phyloP scores from a whole-genome alignment of 805 yeast species.

The Kodamaea neixiangensis region DNA sequence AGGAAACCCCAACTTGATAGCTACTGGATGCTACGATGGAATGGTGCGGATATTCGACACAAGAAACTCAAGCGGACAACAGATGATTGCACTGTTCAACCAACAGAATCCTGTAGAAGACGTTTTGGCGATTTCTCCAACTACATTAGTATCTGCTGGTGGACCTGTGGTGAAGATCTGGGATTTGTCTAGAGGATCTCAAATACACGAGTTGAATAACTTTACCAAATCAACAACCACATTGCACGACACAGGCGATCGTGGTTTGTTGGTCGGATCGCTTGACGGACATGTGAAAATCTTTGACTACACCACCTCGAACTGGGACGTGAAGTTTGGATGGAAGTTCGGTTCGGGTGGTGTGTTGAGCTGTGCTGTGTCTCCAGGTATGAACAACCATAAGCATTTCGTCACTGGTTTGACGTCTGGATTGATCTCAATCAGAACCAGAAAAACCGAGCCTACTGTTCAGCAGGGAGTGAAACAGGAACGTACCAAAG shows the following conservation, averaged over 20 bases:
- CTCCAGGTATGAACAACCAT: constrained; percentile 62
- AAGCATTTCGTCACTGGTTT: constrained; percentile 90
- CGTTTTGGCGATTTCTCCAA: constrained; percentile 69
- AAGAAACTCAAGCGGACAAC: constrained; percentile 44
- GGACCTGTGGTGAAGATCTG: constrained; percentile 84
- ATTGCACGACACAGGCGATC: constrained; percentile 68
- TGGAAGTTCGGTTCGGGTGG: constrained; percentile 94
- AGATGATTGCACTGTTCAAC: constrained; percentile 63
- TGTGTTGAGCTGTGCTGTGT: constrained; percentile 83
- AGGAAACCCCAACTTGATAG: constrained; percentile 71
- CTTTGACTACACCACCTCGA: constrained; percentile 69
- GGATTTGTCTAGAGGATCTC: constrained; percentile 82
- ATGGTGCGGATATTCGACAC: constrained; percentile 81
- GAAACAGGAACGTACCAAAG: constrained; percentile 53
- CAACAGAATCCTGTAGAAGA: constrained; percentile 85
- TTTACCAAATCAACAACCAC: constrained; percentile 94
- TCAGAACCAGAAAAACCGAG: constrained; percentile 80
- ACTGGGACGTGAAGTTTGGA: constrained; percentile 90
- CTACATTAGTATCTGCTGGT: constrained; percentile 77
- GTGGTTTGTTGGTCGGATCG: constrained; percentile 90
- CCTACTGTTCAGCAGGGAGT: constrained; percentile 55
- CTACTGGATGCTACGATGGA: constrained; percentile 95
- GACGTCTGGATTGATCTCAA: constrained; percentile 83
- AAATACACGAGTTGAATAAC: constrained; percentile 72
- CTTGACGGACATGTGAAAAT: constrained; percentile 97